These are phyloP conservation scores for Aspergillus ellipticus DNA, from an alignment of 495 filamentous ascomycete genomes.

Conservation along the genomic window DNA sequence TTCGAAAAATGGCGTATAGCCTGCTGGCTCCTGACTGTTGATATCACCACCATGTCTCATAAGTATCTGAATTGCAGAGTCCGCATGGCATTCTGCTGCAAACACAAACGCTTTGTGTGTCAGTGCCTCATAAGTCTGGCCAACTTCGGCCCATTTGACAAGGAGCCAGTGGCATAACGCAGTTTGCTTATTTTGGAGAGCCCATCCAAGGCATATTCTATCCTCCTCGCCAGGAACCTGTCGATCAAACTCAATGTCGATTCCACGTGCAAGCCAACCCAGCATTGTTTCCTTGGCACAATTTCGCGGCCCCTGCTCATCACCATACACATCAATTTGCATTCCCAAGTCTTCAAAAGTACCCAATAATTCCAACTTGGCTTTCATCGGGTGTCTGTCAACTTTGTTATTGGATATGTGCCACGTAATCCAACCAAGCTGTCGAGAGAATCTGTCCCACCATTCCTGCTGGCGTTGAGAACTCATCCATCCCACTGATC, in stretches of 20 bases:
- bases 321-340: background rate
- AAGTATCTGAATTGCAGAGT: constrained; percentile 15
- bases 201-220: constrained; percentile 11
- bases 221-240: constrained; percentile 2
- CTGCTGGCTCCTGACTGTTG: background rate
- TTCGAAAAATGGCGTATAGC: constrained; percentile 15
- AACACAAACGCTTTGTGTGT: constrained; percentile 5
- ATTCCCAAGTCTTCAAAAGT: background rate
- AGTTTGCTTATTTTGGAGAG: background rate
- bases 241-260: background rate
- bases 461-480: background rate
- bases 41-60: constrained; percentile 16
- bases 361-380: constrained; percentile 4
- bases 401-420: constrained; percentile 13
- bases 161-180: constrained; percentile 15
- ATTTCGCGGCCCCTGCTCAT: background rate
- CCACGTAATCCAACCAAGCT: constrained; percentile 33
- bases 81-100: constrained; percentile 11
- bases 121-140: background rate
- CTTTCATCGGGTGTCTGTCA: constrained; percentile 7
- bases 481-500: constrained; percentile 13
- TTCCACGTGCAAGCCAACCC: constrained; percentile 8
- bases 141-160: constrained; percentile 15
- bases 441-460: constrained; percentile 19
- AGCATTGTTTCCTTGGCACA: constrained; percentile 5